Evolutionary conservation across 1,284 basidiomycete species (phyloP).

Genomic region (Ceratobasidium theobromae): DNA sequence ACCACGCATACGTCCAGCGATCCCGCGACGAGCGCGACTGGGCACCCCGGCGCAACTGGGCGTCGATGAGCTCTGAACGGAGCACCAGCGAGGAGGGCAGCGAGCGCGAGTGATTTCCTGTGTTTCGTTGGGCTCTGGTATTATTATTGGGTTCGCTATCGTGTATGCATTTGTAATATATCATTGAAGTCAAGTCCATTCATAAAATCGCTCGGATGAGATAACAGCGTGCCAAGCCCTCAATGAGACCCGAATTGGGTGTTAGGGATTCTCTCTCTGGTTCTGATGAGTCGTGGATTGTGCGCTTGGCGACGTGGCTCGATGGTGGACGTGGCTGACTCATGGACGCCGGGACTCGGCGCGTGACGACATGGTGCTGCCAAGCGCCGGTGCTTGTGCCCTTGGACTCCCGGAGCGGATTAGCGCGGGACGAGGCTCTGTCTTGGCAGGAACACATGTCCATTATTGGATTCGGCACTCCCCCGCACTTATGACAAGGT

Average conservation of each 20-base stretch:
- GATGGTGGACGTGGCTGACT: no score
- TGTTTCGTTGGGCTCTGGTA: conserved; percentile 4
- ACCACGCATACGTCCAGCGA: conserved; percentile 7
- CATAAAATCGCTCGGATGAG: no score
- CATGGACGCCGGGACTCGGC: no score
- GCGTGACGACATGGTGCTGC: background rate
- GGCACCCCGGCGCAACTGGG: conserved; percentile 24
- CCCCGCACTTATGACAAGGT: background rate
- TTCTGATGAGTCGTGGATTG: no score
- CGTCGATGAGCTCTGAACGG: conserved; percentile 27
- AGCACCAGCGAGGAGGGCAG: conserved; percentile 28
- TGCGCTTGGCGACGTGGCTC: no score
- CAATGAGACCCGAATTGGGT: no score
- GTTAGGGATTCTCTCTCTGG: no score
- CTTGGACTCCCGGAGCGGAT: conserved; percentile 16
- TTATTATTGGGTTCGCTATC: conserved; percentile 17
- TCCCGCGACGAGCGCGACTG: background rate
- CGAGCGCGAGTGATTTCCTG: conserved; percentile 17
- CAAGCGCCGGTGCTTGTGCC: background rate
- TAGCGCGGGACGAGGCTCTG: background rate
- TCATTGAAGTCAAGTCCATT: no score
- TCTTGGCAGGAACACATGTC: conserved; percentile 23
- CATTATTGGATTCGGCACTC: background rate
- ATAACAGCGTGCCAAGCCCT: no score
- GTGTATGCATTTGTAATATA: no score